Evolutionary conservation across 1,139 yeast genomes (phyloP).

Genomic region (Keqinozyma sinolaborantium): DNA sequence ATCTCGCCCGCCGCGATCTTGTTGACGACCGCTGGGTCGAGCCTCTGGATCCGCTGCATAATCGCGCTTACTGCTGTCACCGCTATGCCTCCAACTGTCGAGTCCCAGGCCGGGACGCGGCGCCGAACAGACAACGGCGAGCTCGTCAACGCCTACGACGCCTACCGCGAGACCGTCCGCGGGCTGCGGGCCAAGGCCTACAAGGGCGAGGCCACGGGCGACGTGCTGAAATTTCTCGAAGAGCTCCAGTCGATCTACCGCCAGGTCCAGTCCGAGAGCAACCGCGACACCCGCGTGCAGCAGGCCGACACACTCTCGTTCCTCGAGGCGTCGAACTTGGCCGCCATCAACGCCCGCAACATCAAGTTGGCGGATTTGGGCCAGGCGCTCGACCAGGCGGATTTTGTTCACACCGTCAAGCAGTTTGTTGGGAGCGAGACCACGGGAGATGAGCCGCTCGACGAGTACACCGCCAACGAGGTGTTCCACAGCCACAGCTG

Average conservation of each 20-base stretch:
- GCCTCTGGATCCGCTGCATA: slow-evolving; percentile 25
- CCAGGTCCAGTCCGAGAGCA: slow-evolving; percentile 18
- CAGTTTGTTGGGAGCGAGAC: slow-evolving; percentile 13
- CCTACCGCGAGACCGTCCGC: slow-evolving; percentile 14
- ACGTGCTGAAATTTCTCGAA: slow-evolving; percentile 18
- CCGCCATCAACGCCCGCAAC: slow-evolving; percentile 54
- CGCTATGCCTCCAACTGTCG: slow-evolving; percentile 3
- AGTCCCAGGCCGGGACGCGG: background rate
- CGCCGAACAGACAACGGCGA: slow-evolving; percentile 7
- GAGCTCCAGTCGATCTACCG: slow-evolving; percentile 23
- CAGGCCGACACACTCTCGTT: slow-evolving; percentile 37
- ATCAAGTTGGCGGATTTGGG: slow-evolving; percentile 54
- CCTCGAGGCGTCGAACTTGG: slow-evolving; percentile 35
- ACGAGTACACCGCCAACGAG: slow-evolving; percentile 13
- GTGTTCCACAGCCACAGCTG: slow-evolving; percentile 47
- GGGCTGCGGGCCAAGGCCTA: slow-evolving; percentile 21
- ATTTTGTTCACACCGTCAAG: slow-evolving; percentile 39
- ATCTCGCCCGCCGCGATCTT: slow-evolving; percentile 98
- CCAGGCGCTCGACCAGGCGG: slow-evolving; percentile 44
- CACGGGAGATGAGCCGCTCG: slow-evolving; percentile 3
- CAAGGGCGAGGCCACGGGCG: slow-evolving; percentile 27
- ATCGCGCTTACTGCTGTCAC: background rate
- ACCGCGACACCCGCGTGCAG: slow-evolving; percentile 20
- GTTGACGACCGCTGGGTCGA: slow-evolving; percentile 72
- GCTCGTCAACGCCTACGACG: slow-evolving; percentile 17